Conservation (phyloP, 768 basidiomycete species). For the Mycena galopus region DNA sequence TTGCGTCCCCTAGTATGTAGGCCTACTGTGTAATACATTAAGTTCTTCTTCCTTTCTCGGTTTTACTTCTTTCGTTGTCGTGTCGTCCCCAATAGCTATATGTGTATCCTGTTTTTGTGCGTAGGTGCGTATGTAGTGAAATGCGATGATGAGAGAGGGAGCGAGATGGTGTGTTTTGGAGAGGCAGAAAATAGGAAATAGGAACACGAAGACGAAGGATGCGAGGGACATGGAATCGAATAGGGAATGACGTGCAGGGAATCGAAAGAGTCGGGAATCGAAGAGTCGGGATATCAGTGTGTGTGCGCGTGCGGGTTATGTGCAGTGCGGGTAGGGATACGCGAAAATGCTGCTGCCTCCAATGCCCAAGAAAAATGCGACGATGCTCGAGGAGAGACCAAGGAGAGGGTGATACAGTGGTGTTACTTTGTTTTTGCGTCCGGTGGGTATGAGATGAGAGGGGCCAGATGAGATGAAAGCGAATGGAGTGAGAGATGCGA, state of each 20-base stretch:
- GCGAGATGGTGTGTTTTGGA: no score
- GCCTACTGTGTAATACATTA: neutral
- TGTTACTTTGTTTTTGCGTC: constrained; percentile 7
- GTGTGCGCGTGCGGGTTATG: no score
- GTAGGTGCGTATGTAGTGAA: neutral
- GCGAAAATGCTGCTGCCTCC: no score
- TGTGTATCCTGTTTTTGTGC: neutral
- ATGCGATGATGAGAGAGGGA: neutral
- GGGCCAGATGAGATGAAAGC: neutral
- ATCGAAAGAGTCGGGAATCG: no score
- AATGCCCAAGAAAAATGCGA: neutral
- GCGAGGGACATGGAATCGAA: neutral
- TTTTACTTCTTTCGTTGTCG: neutral
- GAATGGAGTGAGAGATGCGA: neutral
- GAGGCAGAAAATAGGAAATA: no score
- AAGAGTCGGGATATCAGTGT: no score
- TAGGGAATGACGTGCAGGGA: no score
- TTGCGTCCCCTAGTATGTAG: no score
- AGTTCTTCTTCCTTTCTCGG: neutral
- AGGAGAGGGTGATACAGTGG: constrained; percentile 4
- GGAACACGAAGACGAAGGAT: no score
- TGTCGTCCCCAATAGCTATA: neutral
- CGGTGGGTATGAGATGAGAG: neutral
- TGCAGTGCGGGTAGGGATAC: no score
- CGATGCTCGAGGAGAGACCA: no score